Evolutionary conservation across 768 basidiomycete genomes (phyloP).

Genomic region (Amylocystis lapponica): DNA sequence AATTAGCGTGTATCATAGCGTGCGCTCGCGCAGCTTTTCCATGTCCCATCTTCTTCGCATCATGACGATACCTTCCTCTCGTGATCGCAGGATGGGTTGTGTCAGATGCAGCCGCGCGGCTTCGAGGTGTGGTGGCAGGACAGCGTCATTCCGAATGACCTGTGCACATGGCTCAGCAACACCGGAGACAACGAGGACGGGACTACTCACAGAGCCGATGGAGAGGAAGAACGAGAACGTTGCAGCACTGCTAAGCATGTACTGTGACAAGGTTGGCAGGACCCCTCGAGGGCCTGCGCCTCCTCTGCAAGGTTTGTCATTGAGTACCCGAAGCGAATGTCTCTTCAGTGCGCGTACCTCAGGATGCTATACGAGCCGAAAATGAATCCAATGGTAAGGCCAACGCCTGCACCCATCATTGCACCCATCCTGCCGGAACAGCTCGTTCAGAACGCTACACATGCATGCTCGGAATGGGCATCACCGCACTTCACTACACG

Average conservation of each 20-base stretch:
- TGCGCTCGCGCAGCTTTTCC: conserved; percentile 17
- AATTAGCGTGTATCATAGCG: background rate
- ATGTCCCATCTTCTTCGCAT: conserved; percentile 71
- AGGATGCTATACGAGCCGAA: conserved; percentile 93
- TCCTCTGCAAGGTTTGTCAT: conserved; percentile 43
- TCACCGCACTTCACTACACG: conserved; percentile 24
- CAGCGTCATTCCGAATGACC: conserved; percentile 85
- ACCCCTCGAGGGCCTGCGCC: conserved; percentile 90
- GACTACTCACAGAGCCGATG: conserved; percentile 77
- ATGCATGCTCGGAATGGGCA: background rate
- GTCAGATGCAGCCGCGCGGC: conserved; percentile 57
- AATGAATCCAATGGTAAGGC: conserved; percentile 94
- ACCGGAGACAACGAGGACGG: background rate
- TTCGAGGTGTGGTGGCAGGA: conserved; percentile 53
- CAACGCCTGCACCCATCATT: conserved; percentile 89
- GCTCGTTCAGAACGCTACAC: background rate
- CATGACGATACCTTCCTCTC: conserved; percentile 60
- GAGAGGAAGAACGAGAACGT: conserved; percentile 97
- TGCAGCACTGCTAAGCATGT: conserved; percentile 97
- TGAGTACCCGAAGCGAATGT: background rate
- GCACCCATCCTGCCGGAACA: conserved; percentile 72
- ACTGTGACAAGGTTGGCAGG: conserved; percentile 90
- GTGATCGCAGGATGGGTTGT: conserved; percentile 53
- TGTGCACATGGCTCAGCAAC: conserved; percentile 22
- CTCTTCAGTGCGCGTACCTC: conserved; percentile 44